Evolutionary conservation across 1,284 basidiomycete species (phyloP).

Genomic region (Trametes sp.): DNA sequence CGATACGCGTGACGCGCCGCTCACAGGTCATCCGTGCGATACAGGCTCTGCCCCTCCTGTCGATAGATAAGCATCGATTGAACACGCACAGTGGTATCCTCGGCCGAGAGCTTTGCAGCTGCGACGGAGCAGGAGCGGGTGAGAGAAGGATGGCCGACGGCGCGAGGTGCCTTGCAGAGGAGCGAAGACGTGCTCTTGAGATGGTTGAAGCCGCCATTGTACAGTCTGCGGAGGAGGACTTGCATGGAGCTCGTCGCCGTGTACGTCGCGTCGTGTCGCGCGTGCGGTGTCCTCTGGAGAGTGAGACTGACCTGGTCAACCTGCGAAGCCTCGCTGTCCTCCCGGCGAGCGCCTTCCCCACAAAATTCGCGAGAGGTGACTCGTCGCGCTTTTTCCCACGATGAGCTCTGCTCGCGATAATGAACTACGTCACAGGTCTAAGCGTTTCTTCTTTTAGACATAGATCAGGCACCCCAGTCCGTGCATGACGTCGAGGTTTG

Average conservation of each 20-base stretch:
- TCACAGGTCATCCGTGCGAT: neutral
- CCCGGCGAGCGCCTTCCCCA: neutral
- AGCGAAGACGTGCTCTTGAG: slow-evolving; percentile 40
- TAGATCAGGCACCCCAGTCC: neutral
- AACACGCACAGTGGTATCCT: slow-evolving; percentile 20
- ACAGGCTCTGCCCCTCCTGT: neutral
- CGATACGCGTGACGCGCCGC: slow-evolving; percentile 14
- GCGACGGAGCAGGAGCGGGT: slow-evolving; percentile 34
- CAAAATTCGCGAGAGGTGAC: slow-evolving; percentile 18
- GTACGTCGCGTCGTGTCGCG: neutral
- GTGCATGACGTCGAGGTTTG: too few relatives aligned
- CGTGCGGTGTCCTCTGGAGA: neutral
- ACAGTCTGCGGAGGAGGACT: slow-evolving; percentile 40
- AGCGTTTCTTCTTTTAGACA: too few relatives aligned
- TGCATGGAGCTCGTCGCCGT: slow-evolving; percentile 32
- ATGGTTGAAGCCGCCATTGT: slow-evolving; percentile 45
- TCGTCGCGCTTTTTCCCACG: slow-evolving; percentile 21
- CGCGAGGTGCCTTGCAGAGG: slow-evolving; percentile 36
- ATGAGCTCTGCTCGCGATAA: neutral
- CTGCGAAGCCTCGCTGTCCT: neutral
- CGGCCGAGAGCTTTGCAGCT: slow-evolving; percentile 21
- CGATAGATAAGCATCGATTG: slow-evolving; percentile 8
- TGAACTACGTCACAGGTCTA: neutral
- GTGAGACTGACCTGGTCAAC: slow-evolving; percentile 20
- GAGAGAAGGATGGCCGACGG: slow-evolving; percentile 30